These are phyloP conservation scores for Hsuehochloa calcarea DNA, from an alignment of 176 grass and related monocot genomes.

Conservation along the genomic window DNA sequence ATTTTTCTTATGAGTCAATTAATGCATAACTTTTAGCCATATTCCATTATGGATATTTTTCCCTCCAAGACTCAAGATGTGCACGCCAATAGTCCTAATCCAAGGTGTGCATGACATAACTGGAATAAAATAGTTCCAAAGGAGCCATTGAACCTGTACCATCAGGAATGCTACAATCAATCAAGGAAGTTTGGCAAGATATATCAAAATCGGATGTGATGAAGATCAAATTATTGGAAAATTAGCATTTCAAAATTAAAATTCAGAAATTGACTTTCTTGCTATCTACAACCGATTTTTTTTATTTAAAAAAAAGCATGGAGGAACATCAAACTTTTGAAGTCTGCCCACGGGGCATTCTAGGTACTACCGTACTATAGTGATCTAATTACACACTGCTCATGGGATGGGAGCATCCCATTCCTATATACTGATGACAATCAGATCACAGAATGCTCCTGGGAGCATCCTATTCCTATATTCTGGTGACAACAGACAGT, in stretches of 20 bases:
- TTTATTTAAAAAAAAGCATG: neutral
- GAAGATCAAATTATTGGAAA: neutral
- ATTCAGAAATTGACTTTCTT: neutral
- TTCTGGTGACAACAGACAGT: neutral
- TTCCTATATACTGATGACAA: neutral
- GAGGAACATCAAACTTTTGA: neutral
- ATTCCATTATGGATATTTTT: neutral
- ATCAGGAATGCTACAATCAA: neutral
- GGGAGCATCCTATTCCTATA: conserved; percentile 5
- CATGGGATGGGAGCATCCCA: neutral
- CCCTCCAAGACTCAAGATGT: neutral
- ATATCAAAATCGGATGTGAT: neutral
- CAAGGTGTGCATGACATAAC: neutral
- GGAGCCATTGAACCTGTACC: neutral
- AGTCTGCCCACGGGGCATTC: neutral
- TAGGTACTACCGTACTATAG: neutral
- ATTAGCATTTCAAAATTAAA: neutral
- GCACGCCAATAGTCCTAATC: neutral
- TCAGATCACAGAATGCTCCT: neutral
- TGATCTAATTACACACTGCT: neutral
- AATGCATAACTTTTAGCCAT: neutral
- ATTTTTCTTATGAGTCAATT: neutral
- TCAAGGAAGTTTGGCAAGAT: conserved; percentile 10
- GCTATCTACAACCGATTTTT: neutral
- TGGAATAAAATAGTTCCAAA: neutral